These are phyloP conservation scores for Naegleria lovaniensis DNA, from an alignment of 208 protist species.

Conservation along the genomic window DNA sequence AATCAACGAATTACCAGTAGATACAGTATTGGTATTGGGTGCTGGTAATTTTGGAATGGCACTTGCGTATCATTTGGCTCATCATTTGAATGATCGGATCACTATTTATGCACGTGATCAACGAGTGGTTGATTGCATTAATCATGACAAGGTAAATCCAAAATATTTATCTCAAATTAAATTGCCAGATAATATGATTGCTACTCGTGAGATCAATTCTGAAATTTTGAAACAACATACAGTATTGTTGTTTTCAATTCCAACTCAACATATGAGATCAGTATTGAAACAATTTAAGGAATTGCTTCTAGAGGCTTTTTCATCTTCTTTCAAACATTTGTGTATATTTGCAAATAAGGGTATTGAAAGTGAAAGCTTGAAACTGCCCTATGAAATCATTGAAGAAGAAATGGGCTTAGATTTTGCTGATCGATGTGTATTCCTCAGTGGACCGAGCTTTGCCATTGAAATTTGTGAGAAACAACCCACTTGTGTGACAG, in stretches of 20 bases:
- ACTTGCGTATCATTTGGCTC: neutral
- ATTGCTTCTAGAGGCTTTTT: neutral
- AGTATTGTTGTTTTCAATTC: neutral
- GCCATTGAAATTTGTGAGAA: constrained; percentile 71
- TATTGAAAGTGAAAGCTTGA: neutral
- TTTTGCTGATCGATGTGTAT: constrained; percentile 13
- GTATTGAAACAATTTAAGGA: neutral
- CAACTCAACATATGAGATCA: neutral
- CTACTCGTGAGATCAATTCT: neutral
- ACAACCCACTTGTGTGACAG: constrained; percentile 63
- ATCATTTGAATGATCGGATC: neutral
- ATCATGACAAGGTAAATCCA: neutral
- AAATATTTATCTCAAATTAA: constrained; percentile 4
- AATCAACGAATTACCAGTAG: neutral
- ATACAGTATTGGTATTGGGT: neutral
- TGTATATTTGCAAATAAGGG: constrained; percentile 7
- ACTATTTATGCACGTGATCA: neutral
- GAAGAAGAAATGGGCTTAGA: neutral
- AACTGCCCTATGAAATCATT: neutral
- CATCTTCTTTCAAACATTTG: neutral
- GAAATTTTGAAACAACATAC: neutral
- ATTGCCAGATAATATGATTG: neutral
- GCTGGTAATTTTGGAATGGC: constrained; percentile 2
- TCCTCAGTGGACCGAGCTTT: constrained; percentile 74
- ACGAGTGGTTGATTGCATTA: neutral